phyloP scores from a whole-genome alignment of 2,329 filamentous ascomycete genomes.

The Cladophialophora carrionii region DNA sequence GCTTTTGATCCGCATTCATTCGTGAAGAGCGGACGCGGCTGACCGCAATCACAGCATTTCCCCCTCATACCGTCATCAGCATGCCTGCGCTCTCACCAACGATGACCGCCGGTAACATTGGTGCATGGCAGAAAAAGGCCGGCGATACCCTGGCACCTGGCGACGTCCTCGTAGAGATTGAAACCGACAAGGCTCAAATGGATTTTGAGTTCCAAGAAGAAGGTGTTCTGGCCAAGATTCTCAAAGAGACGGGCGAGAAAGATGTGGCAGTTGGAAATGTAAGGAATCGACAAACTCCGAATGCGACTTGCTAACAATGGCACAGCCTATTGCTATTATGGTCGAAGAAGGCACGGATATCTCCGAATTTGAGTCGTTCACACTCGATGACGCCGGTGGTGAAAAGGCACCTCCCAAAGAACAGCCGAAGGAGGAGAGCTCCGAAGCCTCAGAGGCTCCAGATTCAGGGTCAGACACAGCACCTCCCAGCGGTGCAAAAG shows the following conservation, averaged over 20 bases:
- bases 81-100: constrained; percentile 98
- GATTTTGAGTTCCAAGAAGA: constrained; percentile 99
- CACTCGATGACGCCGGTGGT: constrained; percentile 85
- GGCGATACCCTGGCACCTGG: constrained; percentile 86
- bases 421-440: constrained; percentile 67
- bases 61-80: constrained; percentile 89
- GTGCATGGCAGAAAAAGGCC: constrained; percentile 95
- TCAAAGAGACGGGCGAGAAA: constrained; percentile 91
- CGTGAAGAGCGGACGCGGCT: constrained; percentile 29
- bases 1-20: constrained; percentile 36
- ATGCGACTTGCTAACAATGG: constrained; percentile 40
- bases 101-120: constrained; percentile 96
- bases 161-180: constrained; percentile 95
- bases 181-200: constrained; percentile 99
- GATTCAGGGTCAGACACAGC: constrained; percentile 62
- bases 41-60: constrained; percentile 68
- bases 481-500: constrained; percentile 56
- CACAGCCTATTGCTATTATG: constrained; percentile 89
- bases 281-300: constrained; percentile 53
- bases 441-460: constrained; percentile 64
- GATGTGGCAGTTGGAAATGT: constrained; percentile 93
- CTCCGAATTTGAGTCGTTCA: constrained; percentile 85
- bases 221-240: constrained; percentile 88
- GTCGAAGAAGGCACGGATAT: constrained; percentile 90
- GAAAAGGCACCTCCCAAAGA: constrained; percentile 67